phyloP scores from a whole-genome alignment of 495 filamentous ascomycete genomes.

The Hypoxylon lienhwacheense region DNA sequence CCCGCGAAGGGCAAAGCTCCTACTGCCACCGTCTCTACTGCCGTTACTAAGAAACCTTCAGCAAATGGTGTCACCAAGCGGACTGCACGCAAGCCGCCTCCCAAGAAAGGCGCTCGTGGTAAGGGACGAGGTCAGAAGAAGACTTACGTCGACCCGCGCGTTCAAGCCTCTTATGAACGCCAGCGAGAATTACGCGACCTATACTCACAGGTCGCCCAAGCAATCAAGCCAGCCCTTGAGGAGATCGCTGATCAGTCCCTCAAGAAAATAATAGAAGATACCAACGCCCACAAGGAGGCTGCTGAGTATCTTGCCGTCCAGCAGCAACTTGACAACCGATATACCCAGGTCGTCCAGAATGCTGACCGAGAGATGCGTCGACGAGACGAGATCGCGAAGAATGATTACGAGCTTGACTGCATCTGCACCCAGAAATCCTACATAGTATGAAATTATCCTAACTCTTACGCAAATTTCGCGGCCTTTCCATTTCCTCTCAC shows the following conservation, averaged over 20 bases:
- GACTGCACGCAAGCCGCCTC: conserved; percentile 35
- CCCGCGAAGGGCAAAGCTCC: conserved; percentile 38
- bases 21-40: not conserved
- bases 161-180: conserved; percentile 53
- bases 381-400: conserved; percentile 21
- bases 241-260: conserved; percentile 47
- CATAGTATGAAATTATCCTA: conserved; percentile 23
- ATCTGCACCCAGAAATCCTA: conserved; percentile 18
- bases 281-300: conserved; percentile 37
- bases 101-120: conserved; percentile 39
- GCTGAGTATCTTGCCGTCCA: conserved; percentile 38
- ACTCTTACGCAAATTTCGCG: not conserved
- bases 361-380: conserved; percentile 18
- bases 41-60: conserved; percentile 22
- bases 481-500: not conserved
- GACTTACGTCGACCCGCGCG: conserved; percentile 41
- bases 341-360: conserved; percentile 23
- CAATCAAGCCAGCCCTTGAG: conserved; percentile 47
- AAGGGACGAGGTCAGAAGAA: conserved; percentile 49
- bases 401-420: conserved; percentile 16
- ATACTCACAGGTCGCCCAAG: conserved; percentile 41
- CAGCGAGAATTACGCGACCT: conserved; percentile 46
- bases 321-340: conserved; percentile 39
- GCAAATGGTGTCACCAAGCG: conserved; percentile 35
- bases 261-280: conserved; percentile 40